Evolutionary conservation across 306 rosid species (phyloP).

Genomic region (Nissolia schottii): DNA sequence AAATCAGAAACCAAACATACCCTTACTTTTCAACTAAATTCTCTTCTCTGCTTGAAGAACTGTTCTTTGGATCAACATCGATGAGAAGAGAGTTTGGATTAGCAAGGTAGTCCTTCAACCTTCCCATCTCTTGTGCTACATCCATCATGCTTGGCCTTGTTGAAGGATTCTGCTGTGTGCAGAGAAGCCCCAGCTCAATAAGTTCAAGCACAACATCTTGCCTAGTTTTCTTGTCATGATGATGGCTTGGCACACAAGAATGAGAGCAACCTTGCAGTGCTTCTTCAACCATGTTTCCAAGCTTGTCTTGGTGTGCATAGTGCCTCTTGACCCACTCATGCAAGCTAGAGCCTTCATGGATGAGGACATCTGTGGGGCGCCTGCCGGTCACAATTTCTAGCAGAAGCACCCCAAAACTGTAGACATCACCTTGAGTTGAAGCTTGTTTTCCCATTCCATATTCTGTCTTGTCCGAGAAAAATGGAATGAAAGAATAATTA

Average conservation of each 20-base stretch:
- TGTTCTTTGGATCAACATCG: constrained; percentile 13
- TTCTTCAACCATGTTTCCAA: constrained; percentile 51
- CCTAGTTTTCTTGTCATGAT: constrained; percentile 32
- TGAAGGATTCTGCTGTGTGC: constrained; percentile 72
- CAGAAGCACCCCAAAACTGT: constrained; percentile 73
- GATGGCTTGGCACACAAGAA: constrained; percentile 25
- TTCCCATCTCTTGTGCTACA: constrained; percentile 68
- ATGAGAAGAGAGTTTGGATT: constrained; percentile 31
- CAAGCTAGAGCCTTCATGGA: constrained; percentile 68
- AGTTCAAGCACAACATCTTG: constrained; percentile 58
- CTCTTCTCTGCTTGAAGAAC: not conserved
- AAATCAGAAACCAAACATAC: no score
- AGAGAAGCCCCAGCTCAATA: constrained; percentile 72
- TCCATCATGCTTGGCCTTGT: constrained; percentile 79
- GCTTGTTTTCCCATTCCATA: constrained; percentile 80
- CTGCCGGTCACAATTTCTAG: constrained; percentile 69
- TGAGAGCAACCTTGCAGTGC: constrained; percentile 45
- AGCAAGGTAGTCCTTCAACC: constrained; percentile 61
- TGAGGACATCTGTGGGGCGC: constrained; percentile 67
- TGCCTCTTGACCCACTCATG: constrained; percentile 79
- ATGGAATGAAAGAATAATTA: not conserved
- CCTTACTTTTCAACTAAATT: not conserved
- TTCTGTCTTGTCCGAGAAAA: constrained; percentile 43
- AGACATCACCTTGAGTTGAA: constrained; percentile 78
- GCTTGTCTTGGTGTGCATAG: constrained; percentile 42